A percentile compares a stretch with the other conserved stretches of the same genome.
These are phyloP conservation scores for Debaryomyces maramus DNA, from an alignment of 805 yeast species.

Conservation along the genomic window DNA sequence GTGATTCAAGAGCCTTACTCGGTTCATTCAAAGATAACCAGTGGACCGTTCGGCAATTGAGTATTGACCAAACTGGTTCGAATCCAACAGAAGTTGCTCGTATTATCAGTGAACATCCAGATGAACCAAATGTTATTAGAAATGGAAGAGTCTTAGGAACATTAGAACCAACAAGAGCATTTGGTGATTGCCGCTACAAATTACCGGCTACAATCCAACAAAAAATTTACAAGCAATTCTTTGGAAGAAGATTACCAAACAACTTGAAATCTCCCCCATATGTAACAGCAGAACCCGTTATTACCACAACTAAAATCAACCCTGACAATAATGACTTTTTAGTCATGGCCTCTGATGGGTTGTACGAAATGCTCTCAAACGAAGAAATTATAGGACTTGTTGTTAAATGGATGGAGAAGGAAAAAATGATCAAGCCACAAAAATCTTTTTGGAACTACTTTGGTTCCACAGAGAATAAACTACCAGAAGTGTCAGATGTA, in stretches of 20 bases:
- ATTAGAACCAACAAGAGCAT: slow-evolving; percentile 92
- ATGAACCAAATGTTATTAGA: slow-evolving; percentile 77
- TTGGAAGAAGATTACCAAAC: slow-evolving; percentile 76
- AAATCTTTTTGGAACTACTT: slow-evolving; percentile 47
- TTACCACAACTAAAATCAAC: slow-evolving; percentile 74
- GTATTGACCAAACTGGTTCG: slow-evolving; percentile 93
- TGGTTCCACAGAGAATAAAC: slow-evolving; percentile 44
- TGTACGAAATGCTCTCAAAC: slow-evolving; percentile 86
- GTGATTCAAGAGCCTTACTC: slow-evolving; percentile 90
- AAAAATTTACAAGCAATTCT: slow-evolving; percentile 67
- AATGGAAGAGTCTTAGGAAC: slow-evolving; percentile 92
- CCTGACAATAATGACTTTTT: slow-evolving; percentile 77
- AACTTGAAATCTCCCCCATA: slow-evolving; percentile 88
- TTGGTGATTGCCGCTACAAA: slow-evolving; percentile 95
- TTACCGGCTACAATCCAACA: slow-evolving; percentile 78
- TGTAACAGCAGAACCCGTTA: slow-evolving; percentile 94
- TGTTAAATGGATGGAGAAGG: slow-evolving; percentile 86
- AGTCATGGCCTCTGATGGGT: slow-evolving; percentile 92
- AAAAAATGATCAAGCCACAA: slow-evolving; percentile 57
- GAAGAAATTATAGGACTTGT: slow-evolving; percentile 93
- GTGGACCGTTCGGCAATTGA: slow-evolving; percentile 87
- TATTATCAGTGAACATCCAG: slow-evolving; percentile 84
- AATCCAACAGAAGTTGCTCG: slow-evolving; percentile 84
- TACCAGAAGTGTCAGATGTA: slow-evolving; percentile 65
- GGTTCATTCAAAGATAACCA: slow-evolving; percentile 69